Percentiles rank a stretch among this genome's conserved stretches.
phyloP scores from a whole-genome alignment of 768 basidiomycete species.

The Rhodotorula kratochvilovae region DNA sequence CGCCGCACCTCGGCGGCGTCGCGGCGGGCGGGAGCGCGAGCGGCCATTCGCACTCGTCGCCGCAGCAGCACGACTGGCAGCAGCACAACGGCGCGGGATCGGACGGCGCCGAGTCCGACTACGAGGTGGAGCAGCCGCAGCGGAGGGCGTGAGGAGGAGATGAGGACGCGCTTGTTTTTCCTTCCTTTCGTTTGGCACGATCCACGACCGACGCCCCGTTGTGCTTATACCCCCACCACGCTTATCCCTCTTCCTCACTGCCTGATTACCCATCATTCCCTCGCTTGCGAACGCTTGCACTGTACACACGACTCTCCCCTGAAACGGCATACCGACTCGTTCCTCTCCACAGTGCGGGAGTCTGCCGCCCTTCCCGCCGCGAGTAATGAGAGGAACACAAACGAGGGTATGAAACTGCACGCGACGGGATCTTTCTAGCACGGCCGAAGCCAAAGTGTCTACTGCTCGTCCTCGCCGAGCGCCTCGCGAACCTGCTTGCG shows the following conservation, averaged over 20 bases:
- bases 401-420: no score
- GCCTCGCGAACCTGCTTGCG: constrained; percentile 64
- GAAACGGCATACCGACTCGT: no score
- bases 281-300: no score
- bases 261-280: no score
- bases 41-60: constrained; percentile 1
- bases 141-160: background rate
- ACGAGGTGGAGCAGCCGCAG: background rate
- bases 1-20: constrained; percentile 3
- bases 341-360: no score
- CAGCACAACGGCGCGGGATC: background rate
- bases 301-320: no score
- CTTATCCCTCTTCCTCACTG: no score
- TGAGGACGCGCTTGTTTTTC: background rate
- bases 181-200: background rate
- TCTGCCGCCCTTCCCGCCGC: no score
- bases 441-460: background rate
- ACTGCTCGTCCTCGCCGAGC: constrained; percentile 22
- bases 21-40: background rate
- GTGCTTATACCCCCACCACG: no score
- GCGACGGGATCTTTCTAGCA: no score
- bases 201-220: background rate
- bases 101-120: background rate
- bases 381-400: no score
- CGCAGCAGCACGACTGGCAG: background rate